Evolutionary conservation across 805 yeast species (phyloP), one percentile per base, ranked within the genome.

Genomic region (Gaillardinia entomophila): DNA sequence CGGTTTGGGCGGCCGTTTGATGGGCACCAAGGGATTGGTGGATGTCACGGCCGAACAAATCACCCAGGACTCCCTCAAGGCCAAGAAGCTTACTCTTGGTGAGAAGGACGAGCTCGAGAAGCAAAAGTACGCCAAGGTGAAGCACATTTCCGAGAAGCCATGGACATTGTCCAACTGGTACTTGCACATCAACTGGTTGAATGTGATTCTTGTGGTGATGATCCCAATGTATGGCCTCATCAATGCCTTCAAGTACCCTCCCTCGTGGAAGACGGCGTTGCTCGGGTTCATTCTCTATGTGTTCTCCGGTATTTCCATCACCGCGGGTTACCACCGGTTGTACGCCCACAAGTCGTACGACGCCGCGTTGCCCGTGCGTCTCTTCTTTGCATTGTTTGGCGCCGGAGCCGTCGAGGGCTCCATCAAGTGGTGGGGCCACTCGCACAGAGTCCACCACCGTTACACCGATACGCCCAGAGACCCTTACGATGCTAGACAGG

Each of bases 351-450:
- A 80, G 55, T 68, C 90, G 13, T 83, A 77, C 49, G 70, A 71
- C 34, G 88, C 82, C 34, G 69, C 65, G 38, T 55, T 68, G 51
- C 79, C 85, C 12, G 66, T 80, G 27, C 72, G 77, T 44, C 49
- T 81, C 27, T 75, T 80, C 45, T 82, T 62, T 51, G 94, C 90
- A 4, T 57, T 81, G 17, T 83, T 83, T 48, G 94, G 94, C 42
- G 86, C 90, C 22, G 83, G 88, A 27, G 77, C 88, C 34, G 78
- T 83, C 30, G 88, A 83, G 57, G 94, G 94, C 43, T 82, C 90
- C 26, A 78, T 83, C 57, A 83, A 83, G 59, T 83, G 92, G 92
- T 84, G 94, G 94, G 76, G 82, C 30, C 92, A 83, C 55, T 73
- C 82, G 32, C 94, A 84, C 62, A 75, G 94, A 73, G 71, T 83